Percentiles rank a stretch among this genome's conserved stretches.
These are phyloP conservation scores for Lineolata rhizophorae DNA, from an alignment of 495 filamentous ascomycete genomes.

Conservation along the genomic window DNA sequence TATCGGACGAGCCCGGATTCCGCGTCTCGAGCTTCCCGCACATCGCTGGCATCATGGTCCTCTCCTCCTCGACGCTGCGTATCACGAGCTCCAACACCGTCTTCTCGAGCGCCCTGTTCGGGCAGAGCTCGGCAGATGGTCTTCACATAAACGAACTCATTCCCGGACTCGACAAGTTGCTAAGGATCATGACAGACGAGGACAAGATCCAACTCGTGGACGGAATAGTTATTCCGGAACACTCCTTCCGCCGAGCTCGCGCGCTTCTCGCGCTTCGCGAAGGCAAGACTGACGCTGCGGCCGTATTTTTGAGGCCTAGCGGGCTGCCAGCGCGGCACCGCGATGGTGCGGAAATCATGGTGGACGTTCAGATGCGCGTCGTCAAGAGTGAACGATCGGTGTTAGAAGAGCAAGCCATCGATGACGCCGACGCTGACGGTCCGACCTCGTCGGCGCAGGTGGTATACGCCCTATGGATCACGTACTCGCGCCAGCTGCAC, in stretches of 20 bases:
- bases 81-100: conserved; percentile 89
- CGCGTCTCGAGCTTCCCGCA: conserved; percentile 85
- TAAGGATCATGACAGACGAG: conserved; percentile 63
- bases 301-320: conserved; percentile 51
- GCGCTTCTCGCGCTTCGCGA: conserved; percentile 65
- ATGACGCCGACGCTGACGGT: conserved; percentile 22
- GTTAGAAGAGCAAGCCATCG: conserved; percentile 5
- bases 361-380: conserved; percentile 89
- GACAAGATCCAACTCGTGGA: conserved; percentile 65
- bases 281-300: conserved; percentile 51
- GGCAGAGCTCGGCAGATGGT: conserved; percentile 62
- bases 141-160: conserved; percentile 58
- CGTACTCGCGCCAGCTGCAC: conserved; percentile 84
- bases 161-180: conserved; percentile 64
- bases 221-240: conserved; percentile 92
- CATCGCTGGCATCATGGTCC: conserved; percentile 88
- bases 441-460: conserved; percentile 19
- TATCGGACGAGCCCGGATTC: conserved; percentile 37
- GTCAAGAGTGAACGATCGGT: conserved; percentile 40
- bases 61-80: conserved; percentile 48
- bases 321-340: conserved; percentile 71
- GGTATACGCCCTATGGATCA: conserved; percentile 92
- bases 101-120: conserved; percentile 80
- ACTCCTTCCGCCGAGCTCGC: conserved; percentile 77
- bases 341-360: conserved; percentile 73